These are phyloP conservation scores for Lachnellula occidentalis DNA, from an alignment of 2,329 filamentous ascomycete genomes.

Conservation along the genomic window DNA sequence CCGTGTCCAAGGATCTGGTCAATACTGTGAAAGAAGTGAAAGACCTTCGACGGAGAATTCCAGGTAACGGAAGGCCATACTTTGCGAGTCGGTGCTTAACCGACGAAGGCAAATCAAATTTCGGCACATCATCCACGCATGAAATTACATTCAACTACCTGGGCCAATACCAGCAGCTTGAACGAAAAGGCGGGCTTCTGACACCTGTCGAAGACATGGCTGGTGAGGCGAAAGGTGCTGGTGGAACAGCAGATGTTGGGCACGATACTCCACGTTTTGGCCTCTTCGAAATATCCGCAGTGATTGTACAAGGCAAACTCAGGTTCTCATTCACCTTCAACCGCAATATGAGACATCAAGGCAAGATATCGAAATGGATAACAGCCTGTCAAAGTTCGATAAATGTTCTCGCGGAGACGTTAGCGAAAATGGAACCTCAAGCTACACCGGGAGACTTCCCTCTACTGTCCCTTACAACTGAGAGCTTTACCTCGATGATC, in stretches of 20 bases:
- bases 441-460: constrained; percentile 12
- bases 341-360: constrained; percentile 12
- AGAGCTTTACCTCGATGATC: neutral
- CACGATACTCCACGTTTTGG: constrained; percentile 9
- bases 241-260: constrained; percentile 8
- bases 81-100: constrained; percentile 34
- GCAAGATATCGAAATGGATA: constrained; percentile 13
- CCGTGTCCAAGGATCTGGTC: neutral
- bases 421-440: neutral
- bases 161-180: constrained; percentile 41
- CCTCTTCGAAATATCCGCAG: constrained; percentile 17
- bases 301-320: constrained; percentile 11
- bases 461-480: constrained; percentile 7
- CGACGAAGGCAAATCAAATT: constrained; percentile 25
- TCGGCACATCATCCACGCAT: constrained; percentile 15
- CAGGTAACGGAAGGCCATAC: constrained; percentile 34
- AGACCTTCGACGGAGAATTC: constrained; percentile 33
- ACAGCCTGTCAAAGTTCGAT: constrained; percentile 11
- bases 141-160: constrained; percentile 47
- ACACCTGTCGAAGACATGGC: constrained; percentile 14
- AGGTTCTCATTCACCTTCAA: constrained; percentile 18
- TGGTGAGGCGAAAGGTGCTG: constrained; percentile 8
- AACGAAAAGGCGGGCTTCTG: constrained; percentile 33
- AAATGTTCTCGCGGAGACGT: neutral
- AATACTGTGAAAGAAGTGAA: constrained; percentile 28